Evolutionary conservation across 2,329 filamentous ascomycete species (phyloP).

Genomic region (Ophiostoma pallidulum): DNA sequence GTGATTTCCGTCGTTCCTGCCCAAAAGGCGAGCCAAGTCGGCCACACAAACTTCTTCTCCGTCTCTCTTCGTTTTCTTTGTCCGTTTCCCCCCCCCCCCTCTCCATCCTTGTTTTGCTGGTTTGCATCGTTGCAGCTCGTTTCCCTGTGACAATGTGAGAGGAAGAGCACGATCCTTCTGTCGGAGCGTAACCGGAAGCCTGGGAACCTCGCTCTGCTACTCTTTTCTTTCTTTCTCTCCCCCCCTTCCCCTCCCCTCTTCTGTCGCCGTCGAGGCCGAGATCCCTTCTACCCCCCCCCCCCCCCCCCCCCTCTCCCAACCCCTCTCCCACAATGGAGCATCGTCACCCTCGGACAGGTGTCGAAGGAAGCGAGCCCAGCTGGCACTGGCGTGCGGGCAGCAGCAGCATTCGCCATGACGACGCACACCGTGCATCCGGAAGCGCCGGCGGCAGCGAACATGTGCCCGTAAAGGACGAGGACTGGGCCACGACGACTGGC

Average conservation of each 20-base stretch:
- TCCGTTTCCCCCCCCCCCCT: neutral
- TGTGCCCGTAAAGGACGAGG: neutral
- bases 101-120: no score
- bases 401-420: no score
- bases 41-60: neutral
- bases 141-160: neutral
- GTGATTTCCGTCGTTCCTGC: neutral
- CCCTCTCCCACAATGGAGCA: constrained; percentile 6
- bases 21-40: constrained; percentile 3
- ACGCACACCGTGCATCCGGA: no score
- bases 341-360: neutral
- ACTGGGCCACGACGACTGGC: constrained; percentile 7
- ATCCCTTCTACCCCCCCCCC: no score
- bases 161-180: neutral
- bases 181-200: neutral
- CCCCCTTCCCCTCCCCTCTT: neutral
- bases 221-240: neutral
- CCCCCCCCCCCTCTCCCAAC: neutral
- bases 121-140: no score
- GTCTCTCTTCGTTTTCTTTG: neutral
- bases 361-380: neutral
- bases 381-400: constrained; percentile 9
- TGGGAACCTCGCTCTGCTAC: neutral
- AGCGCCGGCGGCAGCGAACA: constrained; percentile 5
- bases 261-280: no score